A percentile compares a stretch with the other conserved stretches of the same genome.
Conservation (phyloP, 192 early-diverging fungal genomes). For the Coemansia sp. region DNA sequence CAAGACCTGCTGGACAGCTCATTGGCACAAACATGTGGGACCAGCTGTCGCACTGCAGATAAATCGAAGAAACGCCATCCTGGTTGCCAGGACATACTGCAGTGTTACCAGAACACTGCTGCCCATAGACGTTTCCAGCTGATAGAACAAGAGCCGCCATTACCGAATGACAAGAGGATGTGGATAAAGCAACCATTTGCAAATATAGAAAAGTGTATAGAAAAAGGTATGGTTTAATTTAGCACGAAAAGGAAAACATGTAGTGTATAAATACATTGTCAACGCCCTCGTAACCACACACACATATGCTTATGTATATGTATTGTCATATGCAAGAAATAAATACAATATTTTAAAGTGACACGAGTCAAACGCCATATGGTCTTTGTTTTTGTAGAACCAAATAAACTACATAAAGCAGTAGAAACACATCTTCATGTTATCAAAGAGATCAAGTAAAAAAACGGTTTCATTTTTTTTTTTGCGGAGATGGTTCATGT, state of each 20-base stretch:
- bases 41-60: slow-evolving; percentile 49
- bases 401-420: too few species aligned
- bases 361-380: background rate
- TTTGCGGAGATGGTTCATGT: background rate
- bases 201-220: background rate
- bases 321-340: background rate
- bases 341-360: background rate
- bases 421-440: too few species aligned
- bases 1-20: slow-evolving; percentile 33
- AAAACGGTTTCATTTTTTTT: background rate
- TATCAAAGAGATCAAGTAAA: too few species aligned
- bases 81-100: slow-evolving; percentile 39
- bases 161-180: too few species aligned
- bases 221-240: too few species aligned
- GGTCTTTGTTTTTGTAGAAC: background rate
- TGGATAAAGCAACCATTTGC: background rate
- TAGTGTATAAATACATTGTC: too few species aligned
- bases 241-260: too few species aligned
- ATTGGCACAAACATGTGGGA: slow-evolving; percentile 28
- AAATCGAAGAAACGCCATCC: slow-evolving; percentile 41
- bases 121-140: slow-evolving; percentile 2
- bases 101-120: slow-evolving; percentile 36
- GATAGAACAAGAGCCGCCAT: slow-evolving; percentile 1
- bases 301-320: too few species aligned
- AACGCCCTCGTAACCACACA: too few species aligned